Conservation (phyloP, 768 basidiomycete genomes). For the Xerocomus spinulosus region DNA sequence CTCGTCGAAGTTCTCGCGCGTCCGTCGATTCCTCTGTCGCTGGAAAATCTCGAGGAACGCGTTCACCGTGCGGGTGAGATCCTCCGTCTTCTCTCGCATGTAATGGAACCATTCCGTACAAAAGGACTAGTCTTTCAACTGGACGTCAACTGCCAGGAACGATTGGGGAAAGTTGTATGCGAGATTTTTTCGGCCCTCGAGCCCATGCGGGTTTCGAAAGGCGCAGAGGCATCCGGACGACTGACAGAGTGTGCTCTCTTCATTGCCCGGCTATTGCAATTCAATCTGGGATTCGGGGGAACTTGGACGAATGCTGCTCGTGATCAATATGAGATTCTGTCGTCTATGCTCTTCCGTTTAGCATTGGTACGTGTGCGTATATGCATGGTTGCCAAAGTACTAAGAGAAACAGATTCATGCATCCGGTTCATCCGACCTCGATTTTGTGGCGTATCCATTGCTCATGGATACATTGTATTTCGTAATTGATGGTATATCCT, state of each 20-base stretch:
- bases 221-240: constrained; percentile 20
- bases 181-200: constrained; percentile 42
- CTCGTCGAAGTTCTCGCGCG: constrained; percentile 53
- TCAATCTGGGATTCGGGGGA: constrained; percentile 61
- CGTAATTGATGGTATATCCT: constrained; percentile 60
- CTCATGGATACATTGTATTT: constrained; percentile 72
- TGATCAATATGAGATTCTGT: constrained; percentile 41
- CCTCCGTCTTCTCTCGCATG: constrained; percentile 62
- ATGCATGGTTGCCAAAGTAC: constrained; percentile 1
- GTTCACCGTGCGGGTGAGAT: constrained; percentile 60
- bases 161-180: constrained; percentile 48
- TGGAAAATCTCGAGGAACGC: constrained; percentile 34
- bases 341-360: constrained; percentile 43
- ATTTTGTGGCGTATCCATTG: constrained; percentile 57
- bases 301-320: constrained; percentile 52
- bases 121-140: constrained; percentile 49
- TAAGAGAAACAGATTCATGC: constrained; percentile 46
- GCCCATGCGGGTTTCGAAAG: constrained; percentile 28
- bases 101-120: constrained; percentile 60
- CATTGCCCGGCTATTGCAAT: constrained; percentile 65
- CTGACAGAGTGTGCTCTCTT: constrained; percentile 47
- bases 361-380: constrained; percentile 41
- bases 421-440: constrained; percentile 43
- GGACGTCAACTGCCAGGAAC: constrained; percentile 45
- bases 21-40: constrained; percentile 21